A percentile compares a stretch with the other conserved stretches of the same genome.
phyloP scores from a whole-genome alignment of 441 rosid genomes.

The Populus hybrid region DNA sequence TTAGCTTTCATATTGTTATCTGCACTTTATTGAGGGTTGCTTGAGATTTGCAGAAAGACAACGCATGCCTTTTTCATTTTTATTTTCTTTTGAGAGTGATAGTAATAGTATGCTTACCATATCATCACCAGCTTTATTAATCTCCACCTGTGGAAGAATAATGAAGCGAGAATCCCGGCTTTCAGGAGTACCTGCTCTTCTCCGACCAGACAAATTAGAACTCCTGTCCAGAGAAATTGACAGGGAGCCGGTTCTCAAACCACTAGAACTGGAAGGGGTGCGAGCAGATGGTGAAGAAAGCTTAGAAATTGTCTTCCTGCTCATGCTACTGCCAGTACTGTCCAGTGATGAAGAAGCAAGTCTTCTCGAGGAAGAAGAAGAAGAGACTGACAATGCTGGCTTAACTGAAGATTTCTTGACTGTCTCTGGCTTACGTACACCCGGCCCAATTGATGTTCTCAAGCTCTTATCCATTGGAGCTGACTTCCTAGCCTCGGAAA shows the following conservation, averaged over 20 bases:
- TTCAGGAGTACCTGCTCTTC: slow-evolving; percentile 59
- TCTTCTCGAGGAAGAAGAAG: slow-evolving; percentile 50
- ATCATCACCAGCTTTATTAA: slow-evolving; percentile 89
- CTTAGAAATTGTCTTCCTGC: slow-evolving; percentile 59
- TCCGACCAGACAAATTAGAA: slow-evolving; percentile 70
- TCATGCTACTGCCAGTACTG: slow-evolving; percentile 55
- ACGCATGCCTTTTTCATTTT: neutral
- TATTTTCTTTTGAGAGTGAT: neutral
- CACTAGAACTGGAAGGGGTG: slow-evolving; percentile 73
- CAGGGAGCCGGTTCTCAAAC: slow-evolving; percentile 58
- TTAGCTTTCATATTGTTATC: too few relatives aligned
- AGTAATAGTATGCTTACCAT: slow-evolving; percentile 53
- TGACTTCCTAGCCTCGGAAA: slow-evolving; percentile 51
- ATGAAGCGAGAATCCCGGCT: slow-evolving; percentile 75
- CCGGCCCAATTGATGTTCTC: slow-evolving; percentile 55
- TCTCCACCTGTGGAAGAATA: slow-evolving; percentile 94
- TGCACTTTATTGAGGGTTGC: too few relatives aligned
- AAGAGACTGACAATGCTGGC: slow-evolving; percentile 47
- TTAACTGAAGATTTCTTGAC: slow-evolving; percentile 46
- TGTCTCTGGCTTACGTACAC: slow-evolving; percentile 43
- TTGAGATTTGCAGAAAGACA: too few relatives aligned
- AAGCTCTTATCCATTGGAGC: slow-evolving; percentile 44
- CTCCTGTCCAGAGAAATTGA: slow-evolving; percentile 65
- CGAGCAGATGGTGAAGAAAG: slow-evolving; percentile 62
- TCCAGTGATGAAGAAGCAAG: slow-evolving; percentile 60